A percentile compares a stretch with the other conserved stretches of the same genome.
Conservation (phyloP, 2,329 filamentous ascomycete genomes). For the Fusarium ramigenum region DNA sequence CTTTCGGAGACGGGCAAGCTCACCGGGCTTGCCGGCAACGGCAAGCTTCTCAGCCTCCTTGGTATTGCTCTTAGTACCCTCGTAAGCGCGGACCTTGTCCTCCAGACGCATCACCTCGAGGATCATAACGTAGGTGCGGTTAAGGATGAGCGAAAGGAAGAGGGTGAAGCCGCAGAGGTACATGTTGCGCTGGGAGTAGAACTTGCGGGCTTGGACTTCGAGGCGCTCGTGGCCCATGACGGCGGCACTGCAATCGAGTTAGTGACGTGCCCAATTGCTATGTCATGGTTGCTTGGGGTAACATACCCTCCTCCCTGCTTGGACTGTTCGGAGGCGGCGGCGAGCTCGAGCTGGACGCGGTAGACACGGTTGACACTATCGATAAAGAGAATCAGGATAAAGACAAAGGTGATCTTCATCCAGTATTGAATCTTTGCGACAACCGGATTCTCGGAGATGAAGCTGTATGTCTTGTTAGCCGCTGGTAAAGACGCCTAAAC, state of each 20-base stretch:
- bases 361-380: conserved; percentile 97
- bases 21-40: conserved; percentile 76
- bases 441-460: conserved; percentile 87
- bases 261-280: conserved; percentile 21
- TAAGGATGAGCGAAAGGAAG: conserved; percentile 97
- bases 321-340: conserved; percentile 70
- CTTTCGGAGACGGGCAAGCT: conserved; percentile 75
- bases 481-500: background rate
- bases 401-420: conserved; percentile 98
- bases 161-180: conserved; percentile 99
- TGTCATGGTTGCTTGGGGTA: background rate
- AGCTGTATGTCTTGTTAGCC: conserved; percentile 59
- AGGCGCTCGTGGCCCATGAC: conserved; percentile 93
- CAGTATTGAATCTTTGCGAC: conserved; percentile 97
- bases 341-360: conserved; percentile 90
- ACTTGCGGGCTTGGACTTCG: conserved; percentile 99
- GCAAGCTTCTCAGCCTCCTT: conserved; percentile 79
- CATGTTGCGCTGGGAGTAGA: conserved; percentile 99
- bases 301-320: conserved; percentile 59
- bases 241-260: conserved; percentile 58
- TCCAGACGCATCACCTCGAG: conserved; percentile 90
- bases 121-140: conserved; percentile 99
- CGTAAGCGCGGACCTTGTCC: conserved; percentile 86
- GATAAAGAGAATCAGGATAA: conserved; percentile 97
- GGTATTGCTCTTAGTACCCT: conserved; percentile 63